Conservation (phyloP, 768 basidiomycete genomes). For the Naematelia encephala region DNA sequence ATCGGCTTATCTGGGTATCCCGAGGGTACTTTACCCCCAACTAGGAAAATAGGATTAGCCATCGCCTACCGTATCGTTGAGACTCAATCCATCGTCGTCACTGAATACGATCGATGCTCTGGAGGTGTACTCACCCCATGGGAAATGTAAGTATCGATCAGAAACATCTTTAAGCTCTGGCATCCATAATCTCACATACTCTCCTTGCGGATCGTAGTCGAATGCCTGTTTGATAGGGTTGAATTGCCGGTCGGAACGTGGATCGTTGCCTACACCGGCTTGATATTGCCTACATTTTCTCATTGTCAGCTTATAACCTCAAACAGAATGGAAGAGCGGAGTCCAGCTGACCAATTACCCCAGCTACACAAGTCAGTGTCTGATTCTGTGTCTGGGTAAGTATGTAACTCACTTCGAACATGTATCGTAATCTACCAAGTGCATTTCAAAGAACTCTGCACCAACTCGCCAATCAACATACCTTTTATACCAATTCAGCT, state of each 20-base stretch:
- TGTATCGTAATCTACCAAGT: slow-evolving; percentile 57
- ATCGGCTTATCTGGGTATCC: slow-evolving; percentile 39
- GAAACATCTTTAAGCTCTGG: slow-evolving; percentile 42
- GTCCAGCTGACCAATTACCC: slow-evolving; percentile 44
- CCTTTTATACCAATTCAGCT: too few species aligned
- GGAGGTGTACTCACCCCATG: slow-evolving; percentile 45
- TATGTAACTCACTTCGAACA: slow-evolving; percentile 58
- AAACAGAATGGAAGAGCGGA: background rate
- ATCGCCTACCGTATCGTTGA: background rate
- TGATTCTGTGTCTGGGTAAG: too few species aligned
- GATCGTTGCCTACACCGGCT: slow-evolving; percentile 51
- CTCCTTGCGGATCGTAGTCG: slow-evolving; percentile 43
- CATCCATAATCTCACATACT: slow-evolving; percentile 46
- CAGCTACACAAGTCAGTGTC: slow-evolving; percentile 42
- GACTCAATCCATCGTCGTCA: background rate
- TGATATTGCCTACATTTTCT: slow-evolving; percentile 21
- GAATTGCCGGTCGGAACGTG: slow-evolving; percentile 48
- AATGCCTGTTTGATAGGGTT: slow-evolving; percentile 51
- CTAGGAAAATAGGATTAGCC: slow-evolving; percentile 12
- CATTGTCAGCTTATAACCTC: background rate
- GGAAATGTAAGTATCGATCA: slow-evolving; percentile 39
- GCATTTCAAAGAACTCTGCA: slow-evolving; percentile 55
- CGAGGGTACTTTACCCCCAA: slow-evolving; percentile 23
- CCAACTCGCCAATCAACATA: slow-evolving; percentile 55
- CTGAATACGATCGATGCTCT: background rate